Base-by-base conservation (phyloP, 2,329 filamentous ascomycete genomes). In the Colletotrichum incanum region DNA sequence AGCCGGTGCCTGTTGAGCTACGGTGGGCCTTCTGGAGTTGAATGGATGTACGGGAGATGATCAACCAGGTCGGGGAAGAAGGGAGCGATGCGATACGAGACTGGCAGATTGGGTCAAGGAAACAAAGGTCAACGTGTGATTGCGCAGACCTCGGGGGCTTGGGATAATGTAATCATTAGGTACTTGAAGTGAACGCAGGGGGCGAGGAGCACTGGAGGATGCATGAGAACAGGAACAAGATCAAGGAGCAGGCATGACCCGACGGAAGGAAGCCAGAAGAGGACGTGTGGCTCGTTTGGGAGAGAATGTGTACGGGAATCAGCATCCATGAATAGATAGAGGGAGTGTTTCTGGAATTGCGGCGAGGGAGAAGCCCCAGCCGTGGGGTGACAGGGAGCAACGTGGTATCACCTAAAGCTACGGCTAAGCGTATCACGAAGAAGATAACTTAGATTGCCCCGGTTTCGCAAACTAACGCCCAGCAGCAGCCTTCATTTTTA, bases 201-300 rank as follows among this genome's bases (percentile, higher is more conserved):
- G 28, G 23, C 28, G 16, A 14, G 11, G 31, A 47, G 64, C 31
- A 52, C 14, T 28, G 34, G 31, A 31, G 20, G 47, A 41, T 37
- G 58, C 47, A 55, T 49, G 47, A 20, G 41, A 43, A 41, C 16
- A 52, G 26, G n/a, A 41, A 12, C 39, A 41, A 41, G 39, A 16
- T 12, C 39, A 41, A 7, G 49, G 14, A 54, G 55, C 50, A 26
- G 2, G 34, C 41, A 28, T 23, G 37, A 20, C 39, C 34, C 37
- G 34, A 62, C 50, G 34, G 47, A 54, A 34, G 31, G 23, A 61
- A 55, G 31, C 49, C 54, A 47, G 39, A 47, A 41, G n/a, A 50
- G 55, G 45, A 49, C 55, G 63, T 54, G 39, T 70, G 62, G 55
- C 68, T 71, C n/a, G 49, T 37, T 31, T 31, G 55, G 37, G 23